A percentile compares a stretch with the other conserved stretches of the same genome.
These are phyloP conservation scores for Eucommia ulmoides DNA, from an alignment of 257 asterid genomes.

Conservation along the genomic window DNA sequence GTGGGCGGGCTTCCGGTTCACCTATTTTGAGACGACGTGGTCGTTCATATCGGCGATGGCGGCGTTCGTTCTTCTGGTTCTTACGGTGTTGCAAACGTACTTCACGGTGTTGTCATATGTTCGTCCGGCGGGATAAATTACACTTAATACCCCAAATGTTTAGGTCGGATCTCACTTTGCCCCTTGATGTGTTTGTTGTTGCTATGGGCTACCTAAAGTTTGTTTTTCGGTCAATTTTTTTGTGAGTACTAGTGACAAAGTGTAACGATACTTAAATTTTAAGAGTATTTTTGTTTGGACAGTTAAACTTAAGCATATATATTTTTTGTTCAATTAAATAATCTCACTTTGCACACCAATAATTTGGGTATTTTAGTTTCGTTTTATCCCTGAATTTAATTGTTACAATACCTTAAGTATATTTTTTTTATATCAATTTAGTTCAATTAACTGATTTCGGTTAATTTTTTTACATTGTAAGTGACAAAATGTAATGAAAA, in stretches of 20 bases:
- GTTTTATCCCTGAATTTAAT: too few relatives aligned
- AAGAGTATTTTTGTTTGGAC: too few relatives aligned
- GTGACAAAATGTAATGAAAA: background rate
- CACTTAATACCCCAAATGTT: too few relatives aligned
- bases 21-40: slow-evolving; percentile 82
- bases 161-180: background rate
- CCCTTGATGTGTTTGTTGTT: background rate
- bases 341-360: background rate
- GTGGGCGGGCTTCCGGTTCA: slow-evolving; percentile 73
- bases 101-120: slow-evolving; percentile 37
- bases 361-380: too few relatives aligned
- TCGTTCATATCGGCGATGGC: slow-evolving; percentile 80
- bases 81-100: slow-evolving; percentile 53
- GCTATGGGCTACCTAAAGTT: background rate
- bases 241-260: background rate
- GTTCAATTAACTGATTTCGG: background rate
- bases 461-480: background rate
- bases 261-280: background rate
- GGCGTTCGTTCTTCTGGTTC: slow-evolving; percentile 47
- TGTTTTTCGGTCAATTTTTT: too few relatives aligned
- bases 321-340: background rate
- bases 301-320: background rate
- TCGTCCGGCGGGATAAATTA: slow-evolving; percentile 6
- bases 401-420: too few relatives aligned
- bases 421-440: too few relatives aligned